Conservation (phyloP, 202 grass and related monocot genomes). For the Panicum hallii region DNA sequence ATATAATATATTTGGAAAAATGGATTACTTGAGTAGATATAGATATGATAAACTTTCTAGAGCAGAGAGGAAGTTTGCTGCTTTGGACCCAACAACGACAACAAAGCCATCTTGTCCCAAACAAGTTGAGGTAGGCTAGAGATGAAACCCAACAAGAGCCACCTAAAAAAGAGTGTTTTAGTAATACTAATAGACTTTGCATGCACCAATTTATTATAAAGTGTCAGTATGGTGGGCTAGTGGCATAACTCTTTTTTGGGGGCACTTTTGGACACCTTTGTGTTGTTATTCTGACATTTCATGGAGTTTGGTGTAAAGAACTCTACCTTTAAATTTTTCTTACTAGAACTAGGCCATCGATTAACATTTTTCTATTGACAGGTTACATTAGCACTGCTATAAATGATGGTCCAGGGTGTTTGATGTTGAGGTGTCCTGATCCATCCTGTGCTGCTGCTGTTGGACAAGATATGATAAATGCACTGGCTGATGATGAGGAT, state of each 20-base stretch:
- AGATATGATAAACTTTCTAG: background rate
- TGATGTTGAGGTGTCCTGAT: conserved; percentile 98
- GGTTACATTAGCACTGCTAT: conserved; percentile 96
- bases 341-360: background rate
- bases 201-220: conserved; percentile 8
- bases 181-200: conserved; percentile 1
- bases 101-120: background rate
- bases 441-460: conserved; percentile 86
- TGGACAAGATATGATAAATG: conserved; percentile 88
- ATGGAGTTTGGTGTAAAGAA: conserved; percentile 20
- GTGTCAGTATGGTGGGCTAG: background rate
- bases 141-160: background rate
- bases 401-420: conserved; percentile 97
- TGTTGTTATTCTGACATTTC: conserved; percentile 14
- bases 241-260: background rate
- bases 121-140: background rate
- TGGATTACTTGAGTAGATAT: conserved; percentile 4
- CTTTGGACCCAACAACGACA: background rate
- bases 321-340: background rate
- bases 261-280: conserved; percentile 15
- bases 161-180: background rate
- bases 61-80: background rate
- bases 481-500: conserved; percentile 68
- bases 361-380: conserved; percentile 53
- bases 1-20: conserved; percentile 35